Base-by-base conservation (phyloP, 2,329 filamentous ascomycete genomes). In the Fusarium tanahbumbuense region DNA sequence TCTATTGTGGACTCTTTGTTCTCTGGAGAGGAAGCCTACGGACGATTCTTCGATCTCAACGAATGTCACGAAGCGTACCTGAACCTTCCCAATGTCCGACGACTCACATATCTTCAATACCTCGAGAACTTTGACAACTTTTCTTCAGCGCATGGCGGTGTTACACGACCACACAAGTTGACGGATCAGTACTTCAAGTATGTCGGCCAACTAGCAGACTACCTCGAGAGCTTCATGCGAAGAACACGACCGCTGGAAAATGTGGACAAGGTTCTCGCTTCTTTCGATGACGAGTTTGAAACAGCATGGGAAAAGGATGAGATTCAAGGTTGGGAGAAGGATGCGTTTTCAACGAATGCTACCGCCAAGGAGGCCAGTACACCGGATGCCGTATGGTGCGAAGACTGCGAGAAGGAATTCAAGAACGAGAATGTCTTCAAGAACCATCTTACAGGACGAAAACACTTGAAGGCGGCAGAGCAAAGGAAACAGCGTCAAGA, bases 401-500 rank as follows among this genome's bases (percentile, higher is more conserved):
- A 91, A 8, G 94, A 94, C 68, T 99, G 96, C 78, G 92, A 96
- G 77, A 98, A 94, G 81, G 93, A 95, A 64, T 99, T 98, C 82
- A 94, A 93, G 76, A 98, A 98, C 76, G 90, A 96, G 71, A 97
- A 97, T 67, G 93, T 98, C 49, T 97, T 97, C 84, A 94, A 94
- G 75, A 90, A 89, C 40, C 96, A 99, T 79, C 82, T 99, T 66
- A 91, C 84, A 0, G 95, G 95, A 44, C 95, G 97, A 82, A 99
- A 98, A 78, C 96, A 99, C 79, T 88, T 95, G 78, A 93, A 93
- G 75, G 93, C 92, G 1, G 93, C 92, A 1, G 89, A 93, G 77
- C 86, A 87, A 56, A 86, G 90, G 44, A 85, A 85, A 56, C 81
- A 84, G 66, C 81, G 82, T 62, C 80, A 82, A 65, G 83, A 84